Evolutionary conservation across 1,284 basidiomycete genomes (phyloP).

Genomic region (Malassezia psittaci): DNA sequence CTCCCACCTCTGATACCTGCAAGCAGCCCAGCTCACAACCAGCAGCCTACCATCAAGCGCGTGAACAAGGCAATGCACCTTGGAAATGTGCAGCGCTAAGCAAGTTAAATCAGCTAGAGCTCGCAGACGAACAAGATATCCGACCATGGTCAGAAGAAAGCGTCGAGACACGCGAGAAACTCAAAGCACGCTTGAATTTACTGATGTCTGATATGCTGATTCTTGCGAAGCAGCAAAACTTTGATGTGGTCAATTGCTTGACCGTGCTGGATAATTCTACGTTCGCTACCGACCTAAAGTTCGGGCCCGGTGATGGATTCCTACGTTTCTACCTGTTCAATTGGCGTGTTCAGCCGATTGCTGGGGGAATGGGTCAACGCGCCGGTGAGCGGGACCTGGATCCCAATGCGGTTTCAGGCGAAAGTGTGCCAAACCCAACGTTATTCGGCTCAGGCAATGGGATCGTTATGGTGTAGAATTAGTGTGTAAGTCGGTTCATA

Average conservation of each 20-base stretch:
- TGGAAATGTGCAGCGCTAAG: constrained; percentile 31
- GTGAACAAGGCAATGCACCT: not conserved
- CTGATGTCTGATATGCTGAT: constrained; percentile 69
- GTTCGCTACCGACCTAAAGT: constrained; percentile 70
- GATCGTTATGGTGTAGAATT: constrained; percentile 37
- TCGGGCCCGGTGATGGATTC: constrained; percentile 78
- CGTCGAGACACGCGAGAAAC: constrained; percentile 55
- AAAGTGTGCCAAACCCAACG: constrained; percentile 11
- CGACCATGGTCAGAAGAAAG: constrained; percentile 46
- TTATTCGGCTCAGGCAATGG: constrained; percentile 34
- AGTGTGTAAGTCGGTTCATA: not conserved
- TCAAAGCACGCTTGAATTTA: constrained; percentile 63
- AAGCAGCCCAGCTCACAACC: not conserved
- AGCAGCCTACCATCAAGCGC: constrained; percentile 5
- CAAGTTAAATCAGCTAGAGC: constrained; percentile 25
- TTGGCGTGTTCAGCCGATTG: constrained; percentile 36
- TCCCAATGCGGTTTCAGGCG: constrained; percentile 20
- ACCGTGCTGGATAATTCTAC: constrained; percentile 85
- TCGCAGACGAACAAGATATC: constrained; percentile 25
- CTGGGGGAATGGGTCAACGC: constrained; percentile 39
- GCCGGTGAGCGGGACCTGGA: constrained; percentile 39
- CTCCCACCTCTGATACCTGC: not conserved
- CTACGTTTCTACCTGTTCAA: constrained; percentile 73
- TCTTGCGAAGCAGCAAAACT: constrained; percentile 64
- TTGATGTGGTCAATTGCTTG: constrained; percentile 92